A percentile compares a stretch with the other conserved stretches of the same genome.
Evolutionary conservation across 805 yeast genomes (phyloP).

Genomic region (Yamadazyma laniorum): DNA sequence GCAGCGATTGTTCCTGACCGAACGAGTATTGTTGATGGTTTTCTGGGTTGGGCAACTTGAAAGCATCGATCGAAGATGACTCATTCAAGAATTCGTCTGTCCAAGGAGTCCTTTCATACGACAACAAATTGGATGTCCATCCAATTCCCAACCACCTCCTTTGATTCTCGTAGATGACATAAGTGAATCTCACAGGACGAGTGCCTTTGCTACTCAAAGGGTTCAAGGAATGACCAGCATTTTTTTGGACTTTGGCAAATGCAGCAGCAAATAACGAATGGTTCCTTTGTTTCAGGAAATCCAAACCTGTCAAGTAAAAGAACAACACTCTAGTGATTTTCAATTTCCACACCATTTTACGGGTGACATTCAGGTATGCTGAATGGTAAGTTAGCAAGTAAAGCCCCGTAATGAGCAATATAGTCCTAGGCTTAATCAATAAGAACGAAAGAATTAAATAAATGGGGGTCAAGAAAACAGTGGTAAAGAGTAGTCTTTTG

Average conservation of each 20-base stretch:
- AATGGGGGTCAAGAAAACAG: constrained; percentile 81
- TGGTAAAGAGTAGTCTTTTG: constrained; percentile 76
- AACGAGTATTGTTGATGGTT: constrained; percentile 26
- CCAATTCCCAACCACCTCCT: constrained; percentile 98
- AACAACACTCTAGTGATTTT: constrained; percentile 64
- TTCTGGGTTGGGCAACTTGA: constrained; percentile 74
- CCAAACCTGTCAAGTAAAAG: constrained; percentile 85
- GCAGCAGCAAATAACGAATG: constrained; percentile 54
- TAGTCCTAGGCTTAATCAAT: constrained; percentile 66
- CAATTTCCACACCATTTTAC: constrained; percentile 84
- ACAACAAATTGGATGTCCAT: constrained; percentile 89
- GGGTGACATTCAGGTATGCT: constrained; percentile 75
- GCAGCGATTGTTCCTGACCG: constrained; percentile 22
- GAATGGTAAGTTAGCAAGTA: constrained; percentile 82
- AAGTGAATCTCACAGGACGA: constrained; percentile 75
- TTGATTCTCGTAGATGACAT: constrained; percentile 90
- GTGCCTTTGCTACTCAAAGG: constrained; percentile 19
- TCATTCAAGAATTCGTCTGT: constrained; percentile 94
- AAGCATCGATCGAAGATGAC: constrained; percentile 69
- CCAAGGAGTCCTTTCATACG: constrained; percentile 96
- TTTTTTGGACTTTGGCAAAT: constrained; percentile 49
- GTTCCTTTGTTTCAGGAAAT: constrained; percentile 51
- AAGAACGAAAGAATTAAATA: constrained; percentile 70
- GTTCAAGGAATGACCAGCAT: constrained; percentile 24
- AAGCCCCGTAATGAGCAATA: constrained; percentile 58